phyloP scores from a whole-genome alignment of 306 rosid species.

The Phaseolus lunatus region DNA sequence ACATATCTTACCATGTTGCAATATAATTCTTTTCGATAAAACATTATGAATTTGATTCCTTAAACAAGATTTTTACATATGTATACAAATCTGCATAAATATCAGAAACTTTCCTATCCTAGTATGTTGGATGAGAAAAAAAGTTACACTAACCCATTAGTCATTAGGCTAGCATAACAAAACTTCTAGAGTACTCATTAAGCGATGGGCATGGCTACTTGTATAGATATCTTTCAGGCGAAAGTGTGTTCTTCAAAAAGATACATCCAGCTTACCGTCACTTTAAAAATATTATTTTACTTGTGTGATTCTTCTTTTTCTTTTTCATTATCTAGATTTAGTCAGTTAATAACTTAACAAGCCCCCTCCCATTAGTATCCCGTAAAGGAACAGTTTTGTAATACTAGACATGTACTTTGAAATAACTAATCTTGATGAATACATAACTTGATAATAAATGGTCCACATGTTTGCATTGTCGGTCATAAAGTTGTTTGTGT shows the following conservation, averaged over 20 bases:
- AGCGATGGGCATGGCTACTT: background rate
- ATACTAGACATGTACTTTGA: conserved; percentile 14
- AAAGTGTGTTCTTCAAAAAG: conserved; percentile 1
- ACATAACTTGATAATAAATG: conserved; percentile 12
- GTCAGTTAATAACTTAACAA: background rate
- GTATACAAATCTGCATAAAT: background rate
- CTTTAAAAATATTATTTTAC: background rate
- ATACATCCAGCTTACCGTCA: background rate
- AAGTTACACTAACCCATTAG: background rate
- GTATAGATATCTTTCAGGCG: conserved; percentile 27
- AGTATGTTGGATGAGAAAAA: background rate
- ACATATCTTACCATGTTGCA: conserved; percentile 13
- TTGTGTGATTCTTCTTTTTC: background rate
- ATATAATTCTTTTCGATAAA: background rate
- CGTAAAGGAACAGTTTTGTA: conserved; percentile 9
- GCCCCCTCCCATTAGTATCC: background rate
- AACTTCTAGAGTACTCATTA: conserved; percentile 33
- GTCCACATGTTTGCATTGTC: background rate
- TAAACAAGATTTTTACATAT: background rate
- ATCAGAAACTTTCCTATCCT: conserved; percentile 10
- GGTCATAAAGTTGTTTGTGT: background rate
- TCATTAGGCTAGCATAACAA: conserved; percentile 11
- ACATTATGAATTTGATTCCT: background rate
- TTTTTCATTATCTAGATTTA: conserved; percentile 24
- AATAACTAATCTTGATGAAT: conserved; percentile 25